Percentiles rank a stretch among this genome's conserved stretches.
Conservation (phyloP, 345 rosid species). For the Sonneratia caseolaris region DNA sequence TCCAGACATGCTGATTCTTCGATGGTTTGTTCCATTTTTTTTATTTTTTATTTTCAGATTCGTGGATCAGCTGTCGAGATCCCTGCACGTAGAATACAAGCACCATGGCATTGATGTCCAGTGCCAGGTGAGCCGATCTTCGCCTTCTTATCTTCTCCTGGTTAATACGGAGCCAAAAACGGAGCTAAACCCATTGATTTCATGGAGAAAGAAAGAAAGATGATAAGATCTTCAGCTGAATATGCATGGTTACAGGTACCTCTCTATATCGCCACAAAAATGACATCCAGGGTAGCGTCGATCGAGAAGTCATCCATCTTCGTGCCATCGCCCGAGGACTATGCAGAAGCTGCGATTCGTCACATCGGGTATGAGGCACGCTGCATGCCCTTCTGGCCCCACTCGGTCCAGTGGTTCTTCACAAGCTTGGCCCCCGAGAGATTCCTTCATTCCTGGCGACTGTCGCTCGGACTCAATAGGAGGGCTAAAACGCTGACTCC, state of each 20-base stretch:
- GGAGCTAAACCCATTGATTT: no score
- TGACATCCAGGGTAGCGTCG: slow-evolving; percentile 48
- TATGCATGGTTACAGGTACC: slow-evolving; percentile 37
- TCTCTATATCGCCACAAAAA: slow-evolving; percentile 68
- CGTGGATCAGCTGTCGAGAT: slow-evolving; percentile 64
- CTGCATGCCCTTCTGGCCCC: slow-evolving; percentile 75
- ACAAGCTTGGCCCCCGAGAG: slow-evolving; percentile 36
- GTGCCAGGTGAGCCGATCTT: slow-evolving; percentile 50
- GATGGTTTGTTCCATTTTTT: not conserved
- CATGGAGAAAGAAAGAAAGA: no score
- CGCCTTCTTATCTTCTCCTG: no score
- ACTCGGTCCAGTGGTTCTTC: slow-evolving; percentile 67
- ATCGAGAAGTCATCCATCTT: slow-evolving; percentile 42
- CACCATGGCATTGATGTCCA: slow-evolving; percentile 62
- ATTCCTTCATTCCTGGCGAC: slow-evolving; percentile 69
- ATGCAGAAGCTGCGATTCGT: slow-evolving; percentile 44
- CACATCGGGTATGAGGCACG: slow-evolving; percentile 48
- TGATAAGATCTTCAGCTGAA: not conserved
- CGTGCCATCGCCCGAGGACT: slow-evolving; percentile 47
- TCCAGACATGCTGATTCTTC: no score
- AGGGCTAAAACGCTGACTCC: slow-evolving; percentile 11
- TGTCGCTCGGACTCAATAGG: slow-evolving; percentile 55
- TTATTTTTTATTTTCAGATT: slow-evolving; percentile 31
- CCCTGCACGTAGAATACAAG: slow-evolving; percentile 61
- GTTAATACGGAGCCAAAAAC: no score